Percentiles rank a stretch among this genome's conserved stretches.
These are phyloP conservation scores for Penstemon eatonii DNA, from an alignment of 257 asterid genomes.

Conservation along the genomic window DNA sequence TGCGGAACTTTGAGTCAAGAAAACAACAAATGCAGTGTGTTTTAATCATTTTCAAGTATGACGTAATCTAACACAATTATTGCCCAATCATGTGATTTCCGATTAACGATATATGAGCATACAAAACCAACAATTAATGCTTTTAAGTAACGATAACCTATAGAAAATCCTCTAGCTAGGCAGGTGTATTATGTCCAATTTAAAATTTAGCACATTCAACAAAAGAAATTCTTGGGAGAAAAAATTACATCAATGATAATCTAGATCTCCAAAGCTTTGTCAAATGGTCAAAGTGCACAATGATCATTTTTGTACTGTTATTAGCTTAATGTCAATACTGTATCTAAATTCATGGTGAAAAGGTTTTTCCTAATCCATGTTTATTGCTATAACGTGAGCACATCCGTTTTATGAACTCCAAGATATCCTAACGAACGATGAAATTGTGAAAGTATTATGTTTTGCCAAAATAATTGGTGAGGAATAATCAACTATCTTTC, in stretches of 20 bases:
- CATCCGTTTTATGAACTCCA: neutral
- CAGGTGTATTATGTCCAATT: neutral
- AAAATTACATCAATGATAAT: neutral
- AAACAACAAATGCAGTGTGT: neutral
- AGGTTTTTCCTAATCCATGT: constrained; percentile 19
- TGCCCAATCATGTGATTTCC: constrained; percentile 1
- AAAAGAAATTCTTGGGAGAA: constrained; percentile 13
- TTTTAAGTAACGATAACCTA: neutral
- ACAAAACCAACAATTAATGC: neutral
- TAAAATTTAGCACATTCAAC: too few relatives aligned
- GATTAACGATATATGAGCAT: constrained; percentile 8
- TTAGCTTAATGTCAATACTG: constrained; percentile 10
- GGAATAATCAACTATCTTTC: constrained; percentile 12
- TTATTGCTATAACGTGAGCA: constrained; percentile 8
- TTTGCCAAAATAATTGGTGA: constrained; percentile 2
- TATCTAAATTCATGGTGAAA: neutral
- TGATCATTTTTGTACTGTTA: constrained; percentile 3
- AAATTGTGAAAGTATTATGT: neutral
- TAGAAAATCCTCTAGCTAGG: neutral
- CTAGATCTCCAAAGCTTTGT: constrained; percentile 11
- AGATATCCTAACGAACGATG: constrained; percentile 10
- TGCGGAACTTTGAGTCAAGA: too few relatives aligned
- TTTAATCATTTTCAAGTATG: neutral
- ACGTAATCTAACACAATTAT: constrained; percentile 2
- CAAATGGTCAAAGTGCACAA: too few relatives aligned